Conservation (phyloP, 768 basidiomycete genomes). For the Mycena venus region DNA sequence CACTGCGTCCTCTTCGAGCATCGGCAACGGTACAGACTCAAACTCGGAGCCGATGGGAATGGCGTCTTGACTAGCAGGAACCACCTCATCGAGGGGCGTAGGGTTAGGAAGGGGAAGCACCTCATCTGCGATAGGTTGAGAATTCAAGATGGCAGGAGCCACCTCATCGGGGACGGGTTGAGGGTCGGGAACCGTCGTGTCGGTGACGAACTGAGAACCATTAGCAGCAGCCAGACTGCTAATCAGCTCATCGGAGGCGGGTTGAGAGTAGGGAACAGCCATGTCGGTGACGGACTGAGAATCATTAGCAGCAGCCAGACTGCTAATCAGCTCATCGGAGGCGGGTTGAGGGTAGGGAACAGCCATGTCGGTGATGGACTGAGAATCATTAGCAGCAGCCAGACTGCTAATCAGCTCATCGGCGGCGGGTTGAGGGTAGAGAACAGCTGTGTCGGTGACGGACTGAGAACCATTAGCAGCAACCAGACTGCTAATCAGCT, state of each 20-base stretch:
- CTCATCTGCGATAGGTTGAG: background rate
- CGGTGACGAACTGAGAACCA: background rate
- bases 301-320: no score
- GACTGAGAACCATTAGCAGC: background rate
- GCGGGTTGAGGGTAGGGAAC: no score
- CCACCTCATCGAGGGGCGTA: background rate
- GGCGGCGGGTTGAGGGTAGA: background rate
- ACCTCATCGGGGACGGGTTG: background rate
- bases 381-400: background rate
- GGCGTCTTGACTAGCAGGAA: background rate
- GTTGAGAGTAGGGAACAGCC: no score
- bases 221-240: no score
- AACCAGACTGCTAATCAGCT: no score
- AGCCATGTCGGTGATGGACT: background rate
- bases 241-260: background rate
- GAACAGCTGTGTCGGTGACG: background rate
- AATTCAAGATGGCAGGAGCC: background rate
- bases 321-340: background rate
- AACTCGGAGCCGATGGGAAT: background rate
- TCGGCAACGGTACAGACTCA: background rate
- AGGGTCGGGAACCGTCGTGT: background rate
- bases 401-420: no score
- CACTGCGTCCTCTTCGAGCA: slow-evolving; percentile 11
- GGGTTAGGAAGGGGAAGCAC: no score
- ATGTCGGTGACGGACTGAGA: no score